Base-by-base conservation (phyloP, 495 filamentous ascomycete species). In the Aspergillus sparsus region DNA sequence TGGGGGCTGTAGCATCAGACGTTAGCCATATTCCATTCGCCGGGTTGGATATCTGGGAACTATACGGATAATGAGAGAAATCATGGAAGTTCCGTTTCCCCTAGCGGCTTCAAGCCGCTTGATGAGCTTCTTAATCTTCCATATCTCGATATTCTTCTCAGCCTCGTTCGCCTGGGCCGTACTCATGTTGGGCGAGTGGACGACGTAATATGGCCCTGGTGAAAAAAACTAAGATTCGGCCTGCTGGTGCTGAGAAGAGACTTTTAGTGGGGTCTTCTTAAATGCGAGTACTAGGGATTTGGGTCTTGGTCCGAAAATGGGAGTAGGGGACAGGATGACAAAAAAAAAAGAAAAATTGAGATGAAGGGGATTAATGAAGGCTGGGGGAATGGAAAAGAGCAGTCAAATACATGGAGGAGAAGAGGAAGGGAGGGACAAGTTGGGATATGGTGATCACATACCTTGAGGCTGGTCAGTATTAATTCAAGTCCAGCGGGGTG, bases 51-150 rank as follows among this genome's bases (percentile, higher is more conserved):
- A 62, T 59, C 62, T 57, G 66, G 65, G 60, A 51, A 35, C 82
- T 89, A 65, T 77, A 93, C 91, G 94, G 68, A 98, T 98, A 66
- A 98, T 98, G 66, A 98, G 85, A 36, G 93, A 97, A 73, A 98
- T 98, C 94, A 97, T 97, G 74, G 87, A 91, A 60, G 93, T 97
- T 78, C 93, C 93, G 82, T 97, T 97, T 73, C 93, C 93, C 66
- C 92, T 80, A 49, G 92, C 92, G 55, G 89, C 88, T 74, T 96
- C 93, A 66, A 97, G 88, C 55, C 93, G 88, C 80, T 96, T 97
- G 77, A 97, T 94, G 65, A 97, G 79, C 80, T 98, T 98, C 84
- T 98, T 98, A 62, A 98, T 87, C 81, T 91, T 89, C 86, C 86
- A 88, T 77, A 89, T 83, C 69, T 84, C 81, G 58, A 95, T 92